These are phyloP conservation scores for Lachancea nothofagi DNA, from an alignment of 805 yeast genomes.

Conservation along the genomic window DNA sequence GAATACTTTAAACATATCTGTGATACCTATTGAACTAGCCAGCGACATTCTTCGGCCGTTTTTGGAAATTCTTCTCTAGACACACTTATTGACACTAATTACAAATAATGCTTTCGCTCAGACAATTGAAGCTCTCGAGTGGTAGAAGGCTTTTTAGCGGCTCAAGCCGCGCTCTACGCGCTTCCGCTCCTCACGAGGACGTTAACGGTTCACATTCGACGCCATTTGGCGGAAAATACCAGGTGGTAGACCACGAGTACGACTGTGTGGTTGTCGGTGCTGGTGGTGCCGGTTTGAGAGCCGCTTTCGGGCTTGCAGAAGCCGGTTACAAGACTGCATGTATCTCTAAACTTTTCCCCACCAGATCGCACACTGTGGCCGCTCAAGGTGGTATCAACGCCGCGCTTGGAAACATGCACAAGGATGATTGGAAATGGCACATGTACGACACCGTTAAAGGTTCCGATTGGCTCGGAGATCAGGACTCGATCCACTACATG, in stretches of 20 bases:
- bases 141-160: constrained; percentile 44
- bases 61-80: too few species aligned
- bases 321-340: constrained; percentile 98
- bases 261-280: constrained; percentile 98
- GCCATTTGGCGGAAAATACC: constrained; percentile 64
- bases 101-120: constrained; percentile 7
- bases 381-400: constrained; percentile 99
- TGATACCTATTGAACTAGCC: too few species aligned
- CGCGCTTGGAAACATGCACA: constrained; percentile 97
- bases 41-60: too few species aligned
- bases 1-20: too few species aligned
- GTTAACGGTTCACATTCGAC: constrained; percentile 49
- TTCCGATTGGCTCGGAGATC: constrained; percentile 99
- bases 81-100: background rate
- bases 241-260: constrained; percentile 93
- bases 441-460: constrained; percentile 99
- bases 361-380: constrained; percentile 97
- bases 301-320: constrained; percentile 95
- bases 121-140: constrained; percentile 1
- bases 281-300: constrained; percentile 98
- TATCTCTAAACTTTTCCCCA: constrained; percentile 93
- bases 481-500: constrained; percentile 98
- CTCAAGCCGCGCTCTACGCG: constrained; percentile 43
- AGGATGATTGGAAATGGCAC: constrained; percentile 99
- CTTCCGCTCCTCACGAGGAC: constrained; percentile 33